Evolutionary conservation across 768 basidiomycete species (phyloP).

Genomic region (Heimioporus sp.): DNA sequence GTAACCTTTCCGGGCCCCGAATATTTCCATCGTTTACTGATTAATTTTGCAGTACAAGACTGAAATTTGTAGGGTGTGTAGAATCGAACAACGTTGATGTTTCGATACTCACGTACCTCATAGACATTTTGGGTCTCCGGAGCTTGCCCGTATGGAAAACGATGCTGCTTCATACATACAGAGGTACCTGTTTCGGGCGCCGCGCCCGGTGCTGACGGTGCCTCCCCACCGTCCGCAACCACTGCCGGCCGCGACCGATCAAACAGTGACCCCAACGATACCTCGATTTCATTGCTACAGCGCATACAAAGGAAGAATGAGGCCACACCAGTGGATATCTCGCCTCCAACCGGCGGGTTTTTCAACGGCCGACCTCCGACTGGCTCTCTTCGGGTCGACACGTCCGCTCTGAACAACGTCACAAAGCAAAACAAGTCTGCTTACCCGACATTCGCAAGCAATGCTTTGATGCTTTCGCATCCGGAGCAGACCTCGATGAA

Average conservation of each 20-base stretch:
- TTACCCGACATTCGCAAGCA: slow-evolving; percentile 59
- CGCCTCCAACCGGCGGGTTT: slow-evolving; percentile 39
- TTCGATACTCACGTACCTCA: slow-evolving; percentile 7
- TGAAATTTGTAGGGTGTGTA: slow-evolving; percentile 82
- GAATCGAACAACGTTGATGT: neutral
- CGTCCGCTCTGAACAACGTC: slow-evolving; percentile 56
- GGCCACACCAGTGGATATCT: slow-evolving; percentile 57
- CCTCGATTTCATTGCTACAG: slow-evolving; percentile 67
- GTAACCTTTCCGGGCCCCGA: slow-evolving; percentile 37
- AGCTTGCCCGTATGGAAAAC: slow-evolving; percentile 88
- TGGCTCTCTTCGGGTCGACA: slow-evolving; percentile 73
- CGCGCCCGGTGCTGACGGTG: slow-evolving; percentile 50
- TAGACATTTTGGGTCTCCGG: slow-evolving; percentile 95
- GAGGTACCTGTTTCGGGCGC: slow-evolving; percentile 69
- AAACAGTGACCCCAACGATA: slow-evolving; percentile 79
- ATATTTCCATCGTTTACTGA: slow-evolving; percentile 14
- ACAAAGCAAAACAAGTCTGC: slow-evolving; percentile 83
- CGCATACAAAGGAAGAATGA: slow-evolving; percentile 72
- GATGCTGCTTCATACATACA: slow-evolving; percentile 94
- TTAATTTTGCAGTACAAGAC: slow-evolving; percentile 72
- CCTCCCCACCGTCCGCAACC: slow-evolving; percentile 48
- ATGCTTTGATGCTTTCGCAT: slow-evolving; percentile 47
- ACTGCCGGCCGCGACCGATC: slow-evolving; percentile 65
- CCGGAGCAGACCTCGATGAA: slow-evolving; percentile 59
- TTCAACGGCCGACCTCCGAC: slow-evolving; percentile 64